These are phyloP conservation scores for Didymella arachidicola DNA, from an alignment of 2,329 filamentous ascomycete species.

Conservation along the genomic window DNA sequence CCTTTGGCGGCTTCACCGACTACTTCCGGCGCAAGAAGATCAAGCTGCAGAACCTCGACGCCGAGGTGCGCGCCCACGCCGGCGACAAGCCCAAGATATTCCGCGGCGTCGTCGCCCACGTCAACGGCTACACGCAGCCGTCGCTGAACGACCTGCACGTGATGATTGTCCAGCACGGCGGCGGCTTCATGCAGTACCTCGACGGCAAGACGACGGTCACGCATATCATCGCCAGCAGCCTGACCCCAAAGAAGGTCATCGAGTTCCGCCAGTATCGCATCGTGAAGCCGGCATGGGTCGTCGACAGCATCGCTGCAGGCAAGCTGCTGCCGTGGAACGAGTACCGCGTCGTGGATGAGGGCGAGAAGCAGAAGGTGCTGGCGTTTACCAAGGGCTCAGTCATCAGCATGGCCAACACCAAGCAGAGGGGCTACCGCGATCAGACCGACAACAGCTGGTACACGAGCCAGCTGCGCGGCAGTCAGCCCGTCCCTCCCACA, in stretches of 20 bases:
- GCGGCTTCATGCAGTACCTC: conserved; percentile 91
- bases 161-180: conserved; percentile 91
- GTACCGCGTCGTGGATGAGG: conserved; percentile 86
- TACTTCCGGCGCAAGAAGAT: conserved; percentile 97
- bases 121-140: conserved; percentile 96
- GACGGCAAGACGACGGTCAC: conserved; percentile 95
- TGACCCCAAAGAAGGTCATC: conserved; percentile 91
- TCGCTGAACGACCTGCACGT: conserved; percentile 87
- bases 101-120: conserved; percentile 86
- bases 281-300: conserved; percentile 93
- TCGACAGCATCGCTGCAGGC: conserved; percentile 84
- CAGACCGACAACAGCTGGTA: conserved; percentile 88
- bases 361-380: conserved; percentile 80
- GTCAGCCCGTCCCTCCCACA: conserved; percentile 34
- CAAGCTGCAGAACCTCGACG: conserved; percentile 94
- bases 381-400: conserved; percentile 69
- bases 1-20: conserved; percentile 87
- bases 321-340: conserved; percentile 84
- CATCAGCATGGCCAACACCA: conserved; percentile 69
- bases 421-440: conserved; percentile 73
- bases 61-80: conserved; percentile 74
- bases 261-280: conserved; percentile 90
- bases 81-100: conserved; percentile 83
- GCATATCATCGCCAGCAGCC: conserved; percentile 88
- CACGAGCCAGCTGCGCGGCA: conserved; percentile 68